These are phyloP conservation scores for Suhomyces sp. DNA, from an alignment of 805 yeast genomes.

Conservation along the genomic window DNA sequence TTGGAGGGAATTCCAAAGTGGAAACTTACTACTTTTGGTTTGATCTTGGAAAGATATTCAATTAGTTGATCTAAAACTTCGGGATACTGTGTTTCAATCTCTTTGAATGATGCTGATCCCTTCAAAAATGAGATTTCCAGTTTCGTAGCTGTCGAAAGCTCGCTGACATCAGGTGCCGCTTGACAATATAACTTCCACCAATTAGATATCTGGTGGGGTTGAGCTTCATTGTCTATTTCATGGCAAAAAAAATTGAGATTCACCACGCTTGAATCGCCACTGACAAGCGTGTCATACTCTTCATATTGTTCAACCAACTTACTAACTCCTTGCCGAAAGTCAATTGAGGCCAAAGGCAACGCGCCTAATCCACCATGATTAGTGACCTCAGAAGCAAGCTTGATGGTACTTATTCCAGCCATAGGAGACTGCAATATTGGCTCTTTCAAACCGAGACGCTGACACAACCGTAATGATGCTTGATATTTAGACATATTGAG, in stretches of 20 bases:
- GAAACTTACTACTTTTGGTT: conserved; percentile 50
- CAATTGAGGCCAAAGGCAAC: conserved; percentile 36
- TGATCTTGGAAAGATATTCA: conserved; percentile 12
- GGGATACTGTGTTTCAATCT: conserved; percentile 21
- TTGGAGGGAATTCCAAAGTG: conserved; percentile 49
- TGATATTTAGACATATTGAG: background rate
- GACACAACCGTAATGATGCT: background rate
- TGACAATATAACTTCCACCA: conserved; percentile 19
- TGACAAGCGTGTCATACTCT: conserved; percentile 13
- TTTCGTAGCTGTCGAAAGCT: background rate
- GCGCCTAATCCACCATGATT: conserved; percentile 52
- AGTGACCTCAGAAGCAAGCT: conserved; percentile 43
- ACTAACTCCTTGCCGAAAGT: conserved; percentile 21
- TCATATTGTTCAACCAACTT: conserved; percentile 11
- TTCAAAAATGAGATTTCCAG: conserved; percentile 12
- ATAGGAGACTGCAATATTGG: conserved; percentile 58
- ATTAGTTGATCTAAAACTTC: conserved; percentile 16
- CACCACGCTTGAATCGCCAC: conserved; percentile 19
- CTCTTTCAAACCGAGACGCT: conserved; percentile 26
- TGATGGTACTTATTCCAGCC: conserved; percentile 53
- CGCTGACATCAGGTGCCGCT: background rate
- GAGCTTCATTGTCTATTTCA: conserved; percentile 21
- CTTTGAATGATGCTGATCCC: conserved; percentile 29
- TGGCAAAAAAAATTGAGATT: conserved; percentile 51
- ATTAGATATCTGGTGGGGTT: conserved; percentile 16